phyloP scores from a whole-genome alignment of 2,329 filamentous ascomycete species.

The Aspergillus oerlinghausenensis region DNA sequence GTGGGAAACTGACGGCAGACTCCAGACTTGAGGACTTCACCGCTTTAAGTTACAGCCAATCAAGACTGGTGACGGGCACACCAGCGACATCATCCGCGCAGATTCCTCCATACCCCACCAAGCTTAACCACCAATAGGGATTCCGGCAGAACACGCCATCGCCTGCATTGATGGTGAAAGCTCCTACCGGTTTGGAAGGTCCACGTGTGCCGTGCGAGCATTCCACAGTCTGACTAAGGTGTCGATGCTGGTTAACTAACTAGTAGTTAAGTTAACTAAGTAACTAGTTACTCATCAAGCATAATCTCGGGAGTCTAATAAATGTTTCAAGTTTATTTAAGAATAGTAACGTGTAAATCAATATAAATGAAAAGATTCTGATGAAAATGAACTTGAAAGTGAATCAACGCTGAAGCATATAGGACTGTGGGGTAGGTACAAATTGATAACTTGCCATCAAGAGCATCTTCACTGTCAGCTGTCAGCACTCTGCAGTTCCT shows the following conservation, averaged over 20 bases:
- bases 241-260: too few relatives aligned
- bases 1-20: not conserved
- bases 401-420: not conserved
- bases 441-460: not conserved
- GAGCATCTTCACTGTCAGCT: too few relatives aligned
- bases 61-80: not conserved
- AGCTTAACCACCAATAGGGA: conserved; percentile 22
- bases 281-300: too few relatives aligned
- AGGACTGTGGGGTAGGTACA: too few relatives aligned
- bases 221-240: not conserved
- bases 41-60: not conserved
- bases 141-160: conserved; percentile 29
- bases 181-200: not conserved
- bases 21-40: not conserved
- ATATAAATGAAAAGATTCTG: not conserved
- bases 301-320: too few relatives aligned
- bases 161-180: conserved; percentile 28
- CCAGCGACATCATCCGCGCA: not conserved
- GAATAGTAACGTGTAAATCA: too few relatives aligned
- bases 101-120: not conserved
- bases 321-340: too few relatives aligned
- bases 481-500: not conserved
- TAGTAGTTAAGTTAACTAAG: too few relatives aligned
- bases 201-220: conserved; percentile 11
- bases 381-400: not conserved